These are phyloP conservation scores for Wickerhamiella musiphila DNA, from an alignment of 805 yeast genomes.

Conservation along the genomic window DNA sequence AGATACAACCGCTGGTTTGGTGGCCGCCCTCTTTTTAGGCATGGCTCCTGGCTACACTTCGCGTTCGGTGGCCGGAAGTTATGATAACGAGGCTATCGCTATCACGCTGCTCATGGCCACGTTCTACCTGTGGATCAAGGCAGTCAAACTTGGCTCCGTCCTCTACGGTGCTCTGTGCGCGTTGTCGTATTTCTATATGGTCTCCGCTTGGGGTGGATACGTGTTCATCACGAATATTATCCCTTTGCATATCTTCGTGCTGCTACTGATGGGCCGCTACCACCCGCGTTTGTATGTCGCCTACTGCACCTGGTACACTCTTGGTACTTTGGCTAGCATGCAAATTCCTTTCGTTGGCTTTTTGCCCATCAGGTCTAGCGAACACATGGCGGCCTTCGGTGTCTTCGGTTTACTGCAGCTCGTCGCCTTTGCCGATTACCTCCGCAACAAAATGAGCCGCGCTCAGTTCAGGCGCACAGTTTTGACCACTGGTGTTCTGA, in stretches of 20 bases:
- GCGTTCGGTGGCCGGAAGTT: constrained; percentile 95
- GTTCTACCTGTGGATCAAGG: constrained; percentile 89
- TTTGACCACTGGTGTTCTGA: constrained; percentile 35
- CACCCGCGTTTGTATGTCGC: constrained; percentile 68
- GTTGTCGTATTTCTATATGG: constrained; percentile 90
- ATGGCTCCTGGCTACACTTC: constrained; percentile 98
- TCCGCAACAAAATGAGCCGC: constrained; percentile 55
- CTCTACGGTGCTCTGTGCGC: constrained; percentile 74
- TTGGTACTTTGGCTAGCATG: constrained; percentile 97
- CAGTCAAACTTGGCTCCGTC: constrained; percentile 79
- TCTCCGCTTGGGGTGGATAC: constrained; percentile 99
- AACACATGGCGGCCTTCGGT: constrained; percentile 96
- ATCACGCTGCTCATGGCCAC: constrained; percentile 91
- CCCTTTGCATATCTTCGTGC: constrained; percentile 83
- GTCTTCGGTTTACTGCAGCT: constrained; percentile 90
- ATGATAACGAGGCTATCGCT: constrained; percentile 98
- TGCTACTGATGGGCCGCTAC: constrained; percentile 89
- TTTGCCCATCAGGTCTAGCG: constrained; percentile 89
- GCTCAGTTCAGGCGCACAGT: constrained; percentile 41
- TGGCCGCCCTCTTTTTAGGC: constrained; percentile 89
- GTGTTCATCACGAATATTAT: constrained; percentile 96
- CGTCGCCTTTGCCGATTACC: constrained; percentile 69
- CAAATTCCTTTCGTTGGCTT: constrained; percentile 98
- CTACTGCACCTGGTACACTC: constrained; percentile 89
- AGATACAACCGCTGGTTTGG: constrained; percentile 71